Percentiles rank a stretch among this genome's conserved stretches.
Evolutionary conservation across 2,329 filamentous ascomycete genomes (phyloP).

Genomic region (Talaromyces piceae): DNA sequence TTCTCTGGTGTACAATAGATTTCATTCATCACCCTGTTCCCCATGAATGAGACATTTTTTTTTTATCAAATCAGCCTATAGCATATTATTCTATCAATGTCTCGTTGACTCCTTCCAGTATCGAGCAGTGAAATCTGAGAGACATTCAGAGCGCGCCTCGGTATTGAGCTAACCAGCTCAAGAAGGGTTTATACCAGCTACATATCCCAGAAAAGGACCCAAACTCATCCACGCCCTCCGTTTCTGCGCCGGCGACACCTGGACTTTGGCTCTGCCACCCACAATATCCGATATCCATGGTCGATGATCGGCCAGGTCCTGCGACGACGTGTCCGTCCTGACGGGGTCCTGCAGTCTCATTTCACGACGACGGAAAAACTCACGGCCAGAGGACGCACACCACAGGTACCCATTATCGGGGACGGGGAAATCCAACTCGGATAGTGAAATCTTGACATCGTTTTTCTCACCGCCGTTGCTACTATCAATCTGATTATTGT

Average conservation of each 20-base stretch:
- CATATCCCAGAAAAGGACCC: slow-evolving; percentile 9
- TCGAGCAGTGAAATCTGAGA: too few species aligned
- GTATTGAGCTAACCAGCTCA: not conserved
- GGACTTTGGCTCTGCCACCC: not conserved
- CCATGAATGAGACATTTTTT: slow-evolving; percentile 6
- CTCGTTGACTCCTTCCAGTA: too few species aligned
- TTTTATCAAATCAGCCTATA: slow-evolving; percentile 1
- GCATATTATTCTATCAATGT: not conserved
- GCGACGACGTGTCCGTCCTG: not conserved
- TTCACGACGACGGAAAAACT: slow-evolving; percentile 10
- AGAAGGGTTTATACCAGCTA: slow-evolving; percentile 8
- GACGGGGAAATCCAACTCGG: slow-evolving; percentile 15
- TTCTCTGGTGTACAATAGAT: slow-evolving; percentile 15
- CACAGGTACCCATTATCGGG: slow-evolving; percentile 13
- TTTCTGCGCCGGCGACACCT: not conserved
- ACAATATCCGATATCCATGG: slow-evolving; percentile 12
- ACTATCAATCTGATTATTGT: too few species aligned
- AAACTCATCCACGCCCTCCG: slow-evolving; percentile 11
- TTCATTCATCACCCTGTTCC: slow-evolving; percentile 10
- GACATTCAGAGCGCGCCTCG: too few species aligned
- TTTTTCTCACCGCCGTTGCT: not conserved
- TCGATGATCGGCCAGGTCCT: not conserved
- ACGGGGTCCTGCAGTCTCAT: slow-evolving; percentile 8
- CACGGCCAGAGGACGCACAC: slow-evolving; percentile 7
- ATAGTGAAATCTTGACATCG: slow-evolving; percentile 4